A percentile compares a stretch with the other conserved stretches of the same genome.
Evolutionary conservation across 202 grass and related monocot genomes (phyloP).

Genomic region (Schoenoplectus tabernaemontani): DNA sequence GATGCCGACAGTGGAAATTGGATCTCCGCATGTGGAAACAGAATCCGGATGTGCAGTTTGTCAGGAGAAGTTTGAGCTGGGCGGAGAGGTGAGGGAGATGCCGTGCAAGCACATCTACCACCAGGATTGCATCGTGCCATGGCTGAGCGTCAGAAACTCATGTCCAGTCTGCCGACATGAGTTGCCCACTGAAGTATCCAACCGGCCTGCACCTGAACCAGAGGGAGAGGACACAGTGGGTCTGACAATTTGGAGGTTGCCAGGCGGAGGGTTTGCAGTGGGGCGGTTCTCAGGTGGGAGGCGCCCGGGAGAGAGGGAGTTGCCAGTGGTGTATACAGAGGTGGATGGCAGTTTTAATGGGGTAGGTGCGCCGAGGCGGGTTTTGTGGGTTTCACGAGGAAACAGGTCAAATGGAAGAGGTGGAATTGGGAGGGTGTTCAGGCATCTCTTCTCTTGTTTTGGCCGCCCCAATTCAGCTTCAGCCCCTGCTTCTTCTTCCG

Average conservation of each 20-base stretch:
- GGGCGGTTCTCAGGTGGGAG: slow-evolving; percentile 68
- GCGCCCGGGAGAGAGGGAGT: slow-evolving; percentile 41
- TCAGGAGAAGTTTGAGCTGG: slow-evolving; percentile 74
- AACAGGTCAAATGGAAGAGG: slow-evolving; percentile 36
- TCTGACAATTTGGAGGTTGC: slow-evolving; percentile 92
- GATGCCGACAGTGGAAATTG: slow-evolving; percentile 60
- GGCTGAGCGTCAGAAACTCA: slow-evolving; percentile 90
- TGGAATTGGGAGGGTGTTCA: slow-evolving; percentile 54
- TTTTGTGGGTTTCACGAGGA: slow-evolving; percentile 66
- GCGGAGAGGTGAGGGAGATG: slow-evolving; percentile 68
- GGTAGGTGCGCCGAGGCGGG: slow-evolving; percentile 51
- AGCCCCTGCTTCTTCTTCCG: neutral
- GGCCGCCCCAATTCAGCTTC: slow-evolving; percentile 18
- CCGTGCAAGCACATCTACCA: slow-evolving; percentile 97
- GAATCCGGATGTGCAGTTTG: slow-evolving; percentile 68
- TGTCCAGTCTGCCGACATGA: slow-evolving; percentile 86
- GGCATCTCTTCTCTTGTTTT: slow-evolving; percentile 70
- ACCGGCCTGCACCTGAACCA: slow-evolving; percentile 25
- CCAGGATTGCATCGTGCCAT: slow-evolving; percentile 93
- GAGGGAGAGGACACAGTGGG: slow-evolving; percentile 44
- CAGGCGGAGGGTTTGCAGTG: slow-evolving; percentile 73
- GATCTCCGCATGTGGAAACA: slow-evolving; percentile 24
- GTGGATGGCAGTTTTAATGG: slow-evolving; percentile 74
- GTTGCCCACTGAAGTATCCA: slow-evolving; percentile 43
- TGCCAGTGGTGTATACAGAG: slow-evolving; percentile 87